Conservation (phyloP, 2,329 filamentous ascomycete genomes). For the Fusarium luffae region DNA sequence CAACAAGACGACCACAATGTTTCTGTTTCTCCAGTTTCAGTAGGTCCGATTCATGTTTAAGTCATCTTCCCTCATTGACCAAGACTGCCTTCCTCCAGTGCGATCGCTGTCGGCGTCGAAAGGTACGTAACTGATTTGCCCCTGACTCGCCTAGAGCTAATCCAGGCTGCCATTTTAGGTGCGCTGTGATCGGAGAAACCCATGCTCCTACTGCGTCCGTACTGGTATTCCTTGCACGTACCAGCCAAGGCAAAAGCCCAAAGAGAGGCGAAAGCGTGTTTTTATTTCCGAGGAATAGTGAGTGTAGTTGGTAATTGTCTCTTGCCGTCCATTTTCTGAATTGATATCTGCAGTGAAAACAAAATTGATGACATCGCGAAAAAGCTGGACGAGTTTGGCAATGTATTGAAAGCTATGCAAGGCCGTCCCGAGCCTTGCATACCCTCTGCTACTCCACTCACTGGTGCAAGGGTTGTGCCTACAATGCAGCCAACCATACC, state of each 20-base stretch:
- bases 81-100: neutral
- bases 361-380: conserved; percentile 53
- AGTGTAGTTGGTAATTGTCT: neutral
- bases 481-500: neutral
- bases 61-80: fast-evolving
- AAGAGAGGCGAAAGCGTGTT: neutral
- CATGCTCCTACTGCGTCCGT: neutral
- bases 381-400: conserved; percentile 44
- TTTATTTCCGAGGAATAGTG: neutral
- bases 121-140: neutral
- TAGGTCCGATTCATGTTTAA: fast-evolving
- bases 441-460: fast-evolving
- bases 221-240: neutral
- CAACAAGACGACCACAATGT: neutral
- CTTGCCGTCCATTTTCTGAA: neutral
- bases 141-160: neutral
- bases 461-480: fast-evolving
- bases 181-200: neutral
- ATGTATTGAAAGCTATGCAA: neutral
- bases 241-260: neutral
- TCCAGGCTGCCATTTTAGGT: neutral
- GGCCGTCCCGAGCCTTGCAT: no score
- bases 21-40: neutral
- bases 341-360: conserved; percentile 40
- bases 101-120: neutral